Base-by-base conservation (phyloP, 768 basidiomycete species). In the Gyrodon lividus region DNA sequence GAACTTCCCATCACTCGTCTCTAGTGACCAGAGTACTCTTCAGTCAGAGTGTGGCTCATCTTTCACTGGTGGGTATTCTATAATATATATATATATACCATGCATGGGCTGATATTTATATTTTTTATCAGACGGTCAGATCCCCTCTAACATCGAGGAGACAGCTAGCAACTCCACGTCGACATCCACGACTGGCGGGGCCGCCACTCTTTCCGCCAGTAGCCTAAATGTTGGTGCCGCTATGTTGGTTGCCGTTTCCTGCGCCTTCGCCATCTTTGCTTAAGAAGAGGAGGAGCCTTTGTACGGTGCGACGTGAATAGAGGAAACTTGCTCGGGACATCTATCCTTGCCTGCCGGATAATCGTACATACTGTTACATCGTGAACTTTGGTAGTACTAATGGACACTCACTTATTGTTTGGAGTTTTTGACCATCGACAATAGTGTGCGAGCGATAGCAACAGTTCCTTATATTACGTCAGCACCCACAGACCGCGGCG, bases 21-120 rank as follows among this genome's bases (percentile, higher is more conserved):
- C 70, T 8, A 41, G 58, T 35, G 48, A 63, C 0, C 60, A 66
- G n/a, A 48, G 73, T 6, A 45, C 59, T 1, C 4, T 77, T 4
- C 67, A 68, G 52, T 44, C 54, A 16, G 20, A 53, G 6, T 85
- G 84, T 55, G 82, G 83, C 12, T 59, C 78, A 38, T 67, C 69
- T 12, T 85, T 84, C 67, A 77, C 71, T 41, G 70, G 82, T 84
- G 62, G 52, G 77, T 65, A 6, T 42, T 43, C n/a, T 10, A 9
- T n/a, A n/a, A n/a, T n/a, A n/a, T 17, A 17, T 0, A 14, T 16
- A 17, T 34, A 7, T 35, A 20, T 2, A 31, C 13, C 10, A 14
- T 35, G 8, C 20, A 8, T 10, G 19, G 30, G 16, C 2, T 10
- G 28, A 9, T 7, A 35, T 50, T 61, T 24, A 62, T 14, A 6